Base-by-base conservation (phyloP, 1,139 yeast genomes). In the Petasospora rhodanensis region DNA sequence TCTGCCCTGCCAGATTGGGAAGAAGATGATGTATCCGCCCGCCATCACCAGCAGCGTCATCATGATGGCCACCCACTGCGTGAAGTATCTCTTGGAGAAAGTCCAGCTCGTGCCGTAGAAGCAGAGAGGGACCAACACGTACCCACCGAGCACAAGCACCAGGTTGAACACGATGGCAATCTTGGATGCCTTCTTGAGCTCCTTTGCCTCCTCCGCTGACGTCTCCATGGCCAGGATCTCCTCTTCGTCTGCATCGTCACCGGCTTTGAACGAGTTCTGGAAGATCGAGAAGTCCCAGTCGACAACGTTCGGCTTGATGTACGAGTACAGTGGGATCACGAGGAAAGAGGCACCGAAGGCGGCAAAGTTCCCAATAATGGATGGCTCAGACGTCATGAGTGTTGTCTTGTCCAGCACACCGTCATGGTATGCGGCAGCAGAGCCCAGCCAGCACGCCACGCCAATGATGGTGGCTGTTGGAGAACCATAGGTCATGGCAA, bases 361-460 rank as follows among this genome's bases (percentile, higher is more conserved):
- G 6, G 48, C 51, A 19, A 62, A 49, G 37, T 63, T 64, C 5
- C 66, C 69, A 31, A 61, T 49, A 23, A 61, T 46, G 1, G 62
- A 56, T 14, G 68, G 61, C 37, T 55, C 49, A 12, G 58, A 35
- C 3, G 55, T 48, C 53, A 51, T 52, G 14, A 62, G 36, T 0
- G 64, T 51, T 31, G 29, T 35, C 43, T 51, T 59, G 35, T 42
- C 47, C 25, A 57, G 45, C 4, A 36, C 41, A 25, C 52, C 56
- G 18, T 51, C 59, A 23, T n/a, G n/a, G n/a, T 34, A 38, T 27
- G 58, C 56, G 34, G 60, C 54, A 16, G 70, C 60, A 11, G 64
- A 52, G 5, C 66, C 72, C 19, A 71, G 54, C 79, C 79, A 73
- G 25, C 71, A 58, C 7, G 56, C 62, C 26, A 73, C 43, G 18